Percentiles rank a stretch among this genome's conserved stretches.
Conservation (phyloP, 148 eudicot species). For the Diospyros kaki region DNA sequence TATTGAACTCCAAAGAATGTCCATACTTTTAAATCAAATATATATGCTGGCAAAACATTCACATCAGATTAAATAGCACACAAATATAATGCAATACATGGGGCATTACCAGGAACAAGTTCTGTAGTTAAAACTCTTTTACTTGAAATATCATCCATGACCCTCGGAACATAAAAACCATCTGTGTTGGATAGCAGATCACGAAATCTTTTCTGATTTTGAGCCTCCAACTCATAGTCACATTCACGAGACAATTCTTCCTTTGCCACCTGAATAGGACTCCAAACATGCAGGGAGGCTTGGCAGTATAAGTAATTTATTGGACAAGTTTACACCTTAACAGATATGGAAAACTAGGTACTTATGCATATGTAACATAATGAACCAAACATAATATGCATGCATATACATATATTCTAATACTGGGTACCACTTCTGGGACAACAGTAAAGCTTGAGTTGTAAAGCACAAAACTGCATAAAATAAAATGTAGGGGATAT, state of each 20-base stretch:
- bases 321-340: neutral
- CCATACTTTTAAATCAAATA: neutral
- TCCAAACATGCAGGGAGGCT: neutral
- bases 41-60: neutral
- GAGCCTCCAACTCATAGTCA: conserved; percentile 78
- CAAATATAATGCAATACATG: neutral
- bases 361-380: neutral
- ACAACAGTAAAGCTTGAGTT: no score
- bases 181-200: conserved; percentile 40
- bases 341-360: neutral
- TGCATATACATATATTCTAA: neutral
- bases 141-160: conserved; percentile 73
- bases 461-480: no score
- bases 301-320: conserved; percentile 5
- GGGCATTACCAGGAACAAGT: conserved; percentile 64
- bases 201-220: conserved; percentile 63
- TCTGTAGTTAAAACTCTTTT: conserved; percentile 81
- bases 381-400: no score
- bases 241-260: conserved; percentile 95
- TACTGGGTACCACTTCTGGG: neutral
- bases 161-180: conserved; percentile 88
- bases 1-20: conserved; percentile 3
- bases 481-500: no score
- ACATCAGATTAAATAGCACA: neutral
- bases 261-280: conserved; percentile 73